Base-by-base conservation (phyloP, 2,329 filamentous ascomycete genomes). In the Aspergillus pseudoterreus region DNA sequence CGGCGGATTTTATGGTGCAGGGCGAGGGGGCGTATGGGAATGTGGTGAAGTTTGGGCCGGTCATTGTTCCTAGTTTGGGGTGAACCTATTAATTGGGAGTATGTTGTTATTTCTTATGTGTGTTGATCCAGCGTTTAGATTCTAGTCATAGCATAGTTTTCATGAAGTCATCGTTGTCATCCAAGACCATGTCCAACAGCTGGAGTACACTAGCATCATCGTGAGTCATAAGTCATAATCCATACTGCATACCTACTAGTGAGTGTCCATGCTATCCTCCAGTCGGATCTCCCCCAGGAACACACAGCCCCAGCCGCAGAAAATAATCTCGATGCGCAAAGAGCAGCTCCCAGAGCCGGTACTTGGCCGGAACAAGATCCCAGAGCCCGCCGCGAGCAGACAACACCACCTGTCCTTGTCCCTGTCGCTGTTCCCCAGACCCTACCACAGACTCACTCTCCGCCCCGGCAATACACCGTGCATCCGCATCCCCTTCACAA, bases 311-410 rank as follows among this genome's bases (percentile, higher is more conserved):
- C 48, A 99, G 71, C 51, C 94, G 81, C 89, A 90, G 95, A 72
- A 99, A 97, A 71, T 99, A 99, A 73, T 99, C 94, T 36, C 94
- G 78, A 73, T 99, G 94, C 1, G 92, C 88, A 70, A 95, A 95
- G 65, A 97, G 86, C 6, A 96, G 75, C 71, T 96, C 84, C 90
- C 92, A 96, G n/a, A 95, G 80, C 69, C 87, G 88, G 62, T 81
- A 92, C 70, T 81, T 70, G 71, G 71, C n/a, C 72, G 78, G 53
- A 56, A 67, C 54, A 47, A 62, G 41, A 54, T 57, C 47, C 60
- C 63, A 51, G 44, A 61, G 15, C 58, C 27, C 8, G 27, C 10
- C 27, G 6, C 8, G 27, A 2, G 22, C 27, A 9, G 27, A 30
- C 27, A 30, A 11, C 6, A 30, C 27, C 27, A 30, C 27, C 27